Percentiles rank a stretch among this genome's conserved stretches.
These are phyloP conservation scores for Thielaviopsis musarum DNA, from an alignment of 2,329 filamentous ascomycete species.

Conservation along the genomic window DNA sequence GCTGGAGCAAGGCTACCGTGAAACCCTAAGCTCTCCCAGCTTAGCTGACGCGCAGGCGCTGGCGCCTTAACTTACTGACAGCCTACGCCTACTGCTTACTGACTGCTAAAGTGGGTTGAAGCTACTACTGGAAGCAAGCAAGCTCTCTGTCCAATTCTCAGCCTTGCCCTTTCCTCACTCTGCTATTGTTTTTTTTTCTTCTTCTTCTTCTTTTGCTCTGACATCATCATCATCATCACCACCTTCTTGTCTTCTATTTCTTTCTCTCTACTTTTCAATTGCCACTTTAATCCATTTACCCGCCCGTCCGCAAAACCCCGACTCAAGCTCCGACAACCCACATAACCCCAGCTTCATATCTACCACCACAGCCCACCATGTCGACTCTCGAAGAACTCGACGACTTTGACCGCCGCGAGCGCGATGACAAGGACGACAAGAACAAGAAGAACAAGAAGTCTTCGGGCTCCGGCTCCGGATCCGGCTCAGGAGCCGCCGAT, in stretches of 20 bases:
- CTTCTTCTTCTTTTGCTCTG: neutral
- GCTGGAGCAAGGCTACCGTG: neutral
- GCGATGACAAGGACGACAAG: slow-evolving; percentile 32
- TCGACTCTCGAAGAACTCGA: slow-evolving; percentile 86
- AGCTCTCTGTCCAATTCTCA: neutral
- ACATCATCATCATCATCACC: too few species aligned
- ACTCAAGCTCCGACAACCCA: neutral
- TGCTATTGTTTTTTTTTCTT: neutral
- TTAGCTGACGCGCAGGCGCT: slow-evolving; percentile 3
- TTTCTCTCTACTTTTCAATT: neutral
- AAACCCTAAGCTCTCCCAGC: neutral
- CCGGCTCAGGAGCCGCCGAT: slow-evolving; percentile 39
- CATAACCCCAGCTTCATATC: neutral
- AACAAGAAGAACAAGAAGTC: slow-evolving; percentile 22
- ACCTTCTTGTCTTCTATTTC: neutral
- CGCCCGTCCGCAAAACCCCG: too few species aligned
- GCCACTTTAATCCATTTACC: too few species aligned
- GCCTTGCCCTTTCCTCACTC: neutral
- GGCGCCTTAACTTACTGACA: slow-evolving; percentile 4
- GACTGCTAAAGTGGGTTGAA: neutral
- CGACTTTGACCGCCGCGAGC: slow-evolving; percentile 65
- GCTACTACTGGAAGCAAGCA: neutral
- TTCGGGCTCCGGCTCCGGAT: slow-evolving; percentile 16
- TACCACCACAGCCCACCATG: slow-evolving; percentile 34
- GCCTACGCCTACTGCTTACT: too few species aligned